These are phyloP conservation scores for Apophysomyces elegans DNA, from an alignment of 371 early-diverging fungal species.

Conservation along the genomic window DNA sequence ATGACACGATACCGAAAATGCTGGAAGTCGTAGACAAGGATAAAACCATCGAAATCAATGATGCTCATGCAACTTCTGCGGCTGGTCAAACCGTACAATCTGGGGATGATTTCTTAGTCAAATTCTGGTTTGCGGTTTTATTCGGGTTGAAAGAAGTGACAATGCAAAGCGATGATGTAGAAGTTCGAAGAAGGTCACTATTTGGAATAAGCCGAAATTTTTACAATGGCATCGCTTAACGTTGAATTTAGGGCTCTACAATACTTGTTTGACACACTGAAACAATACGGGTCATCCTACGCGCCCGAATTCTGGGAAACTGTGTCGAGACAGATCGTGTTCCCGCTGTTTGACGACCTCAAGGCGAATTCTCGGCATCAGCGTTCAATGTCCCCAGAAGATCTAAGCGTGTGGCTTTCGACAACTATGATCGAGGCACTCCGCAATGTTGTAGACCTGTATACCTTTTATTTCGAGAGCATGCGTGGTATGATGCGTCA, in stretches of 20 bases:
- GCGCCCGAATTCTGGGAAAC: constrained; percentile 84
- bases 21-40: constrained; percentile 45
- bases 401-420: constrained; percentile 60
- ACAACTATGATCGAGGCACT: constrained; percentile 83
- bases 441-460: constrained; percentile 85
- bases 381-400: constrained; percentile 49
- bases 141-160: constrained; percentile 86
- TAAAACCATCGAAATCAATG: constrained; percentile 44
- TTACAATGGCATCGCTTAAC: not conserved
- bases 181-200: constrained; percentile 78
- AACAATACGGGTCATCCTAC: constrained; percentile 69
- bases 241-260: constrained; percentile 61
- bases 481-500: constrained; percentile 72
- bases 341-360: constrained; percentile 89
- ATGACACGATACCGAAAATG: constrained; percentile 54
- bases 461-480: constrained; percentile 75
- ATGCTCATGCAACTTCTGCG: constrained; percentile 29
- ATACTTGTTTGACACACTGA: constrained; percentile 82
- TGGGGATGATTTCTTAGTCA: constrained; percentile 51
- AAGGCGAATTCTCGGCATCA: constrained; percentile 38
- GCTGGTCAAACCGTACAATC: constrained; percentile 35
- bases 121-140: constrained; percentile 85
- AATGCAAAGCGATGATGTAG: constrained; percentile 87
- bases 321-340: constrained; percentile 81
- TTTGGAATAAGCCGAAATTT: not conserved